Conservation (phyloP, 306 rosid genomes). For the Herpetospermum pedunculosum region DNA sequence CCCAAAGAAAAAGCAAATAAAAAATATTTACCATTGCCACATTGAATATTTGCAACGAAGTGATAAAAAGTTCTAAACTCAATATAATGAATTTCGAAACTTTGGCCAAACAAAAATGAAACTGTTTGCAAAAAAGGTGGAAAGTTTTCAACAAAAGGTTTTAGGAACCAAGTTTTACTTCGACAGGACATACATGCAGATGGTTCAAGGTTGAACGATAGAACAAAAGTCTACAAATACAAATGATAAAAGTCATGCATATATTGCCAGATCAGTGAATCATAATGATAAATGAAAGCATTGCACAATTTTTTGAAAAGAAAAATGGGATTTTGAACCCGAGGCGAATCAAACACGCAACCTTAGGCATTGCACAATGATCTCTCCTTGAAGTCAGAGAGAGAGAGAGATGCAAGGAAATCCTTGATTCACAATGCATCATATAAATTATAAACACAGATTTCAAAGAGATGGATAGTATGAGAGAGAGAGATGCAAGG, state of each 20-base stretch:
- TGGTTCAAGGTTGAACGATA: not conserved
- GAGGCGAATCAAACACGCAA: too few species aligned
- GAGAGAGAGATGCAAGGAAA: too few species aligned
- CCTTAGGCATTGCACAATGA: too few species aligned
- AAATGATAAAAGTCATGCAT: not conserved
- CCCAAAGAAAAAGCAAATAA: not conserved
- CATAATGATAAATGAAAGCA: not conserved
- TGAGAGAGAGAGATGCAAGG: not conserved
- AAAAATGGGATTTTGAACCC: too few species aligned
- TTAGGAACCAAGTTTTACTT: not conserved
- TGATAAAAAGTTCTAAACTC: not conserved
- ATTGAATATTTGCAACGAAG: not conserved
- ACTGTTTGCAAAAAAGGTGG: not conserved
- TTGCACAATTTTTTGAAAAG: not conserved
- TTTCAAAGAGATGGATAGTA: not conserved
- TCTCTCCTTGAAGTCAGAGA: too few species aligned
- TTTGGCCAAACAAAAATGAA: not conserved
- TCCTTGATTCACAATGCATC: not conserved
- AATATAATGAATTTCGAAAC: not conserved
- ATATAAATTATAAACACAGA: not conserved
- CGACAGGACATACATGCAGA: not conserved
- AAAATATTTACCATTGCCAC: not conserved
- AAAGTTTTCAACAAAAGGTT: not conserved
- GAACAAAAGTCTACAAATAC: not conserved
- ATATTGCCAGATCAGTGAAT: not conserved